Evolutionary conservation across 2,329 filamentous ascomycete genomes (phyloP).

Genomic region (Ophiostoma pallidulum): DNA sequence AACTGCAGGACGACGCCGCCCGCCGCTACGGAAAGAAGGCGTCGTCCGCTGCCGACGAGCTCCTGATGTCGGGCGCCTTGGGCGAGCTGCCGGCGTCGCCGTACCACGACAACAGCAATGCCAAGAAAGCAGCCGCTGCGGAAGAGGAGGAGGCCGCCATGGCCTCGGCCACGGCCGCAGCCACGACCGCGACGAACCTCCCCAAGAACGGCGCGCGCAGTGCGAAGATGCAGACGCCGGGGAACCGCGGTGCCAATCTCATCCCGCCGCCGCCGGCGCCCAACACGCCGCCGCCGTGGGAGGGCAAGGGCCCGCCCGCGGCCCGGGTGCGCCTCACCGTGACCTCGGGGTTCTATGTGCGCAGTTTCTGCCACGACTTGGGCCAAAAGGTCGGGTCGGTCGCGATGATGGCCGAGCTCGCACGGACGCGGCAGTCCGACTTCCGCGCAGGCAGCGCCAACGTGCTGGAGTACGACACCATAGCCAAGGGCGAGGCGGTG

Average conservation of each 20-base stretch:
- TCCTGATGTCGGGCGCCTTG: conserved; percentile 50
- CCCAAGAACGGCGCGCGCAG: not conserved
- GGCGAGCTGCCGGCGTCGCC: conserved; percentile 39
- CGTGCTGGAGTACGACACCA: conserved; percentile 68
- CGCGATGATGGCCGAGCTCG: conserved; percentile 76
- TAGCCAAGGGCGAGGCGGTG: conserved; percentile 64
- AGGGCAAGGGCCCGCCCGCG: conserved; percentile 60
- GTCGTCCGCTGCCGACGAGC: conserved; percentile 19
- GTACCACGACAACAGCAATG: conserved; percentile 11
- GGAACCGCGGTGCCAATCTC: conserved; percentile 42
- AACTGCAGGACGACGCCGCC: not conserved
- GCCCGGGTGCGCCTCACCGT: conserved; percentile 82
- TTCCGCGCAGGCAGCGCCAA: conserved; percentile 63
- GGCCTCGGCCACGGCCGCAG: too few relatives aligned
- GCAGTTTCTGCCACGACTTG: conserved; percentile 86
- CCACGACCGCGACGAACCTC: too few relatives aligned
- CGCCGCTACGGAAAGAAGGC: conserved; percentile 16
- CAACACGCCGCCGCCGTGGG: conserved; percentile 46
- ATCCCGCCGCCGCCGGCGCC: conserved; percentile 39
- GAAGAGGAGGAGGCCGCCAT: not conserved
- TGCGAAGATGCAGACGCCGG: conserved; percentile 19
- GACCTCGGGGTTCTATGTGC: conserved; percentile 92
- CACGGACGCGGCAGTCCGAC: conserved; percentile 70
- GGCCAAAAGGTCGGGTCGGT: conserved; percentile 73
- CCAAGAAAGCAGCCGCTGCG: not conserved